A percentile compares a stretch with the other conserved stretches of the same genome.
These are phyloP conservation scores for Colletotrichum plurivorum DNA, from an alignment of 2,329 filamentous ascomycete genomes.

Conservation along the genomic window DNA sequence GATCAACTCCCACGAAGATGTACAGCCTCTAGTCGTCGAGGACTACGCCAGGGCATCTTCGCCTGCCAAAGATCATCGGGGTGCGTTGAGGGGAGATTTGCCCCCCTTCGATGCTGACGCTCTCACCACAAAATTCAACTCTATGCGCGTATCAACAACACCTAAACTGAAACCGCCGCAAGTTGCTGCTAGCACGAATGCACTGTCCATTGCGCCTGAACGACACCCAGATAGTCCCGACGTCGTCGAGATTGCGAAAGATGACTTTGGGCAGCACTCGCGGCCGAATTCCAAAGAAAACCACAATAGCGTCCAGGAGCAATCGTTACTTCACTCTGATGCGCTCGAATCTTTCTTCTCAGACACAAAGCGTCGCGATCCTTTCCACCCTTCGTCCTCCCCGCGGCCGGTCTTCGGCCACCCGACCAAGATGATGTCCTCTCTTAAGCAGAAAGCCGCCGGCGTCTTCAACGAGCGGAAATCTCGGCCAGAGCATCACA, in stretches of 20 bases:
- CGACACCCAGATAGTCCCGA: conserved; percentile 30
- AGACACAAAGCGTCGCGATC: conserved; percentile 30
- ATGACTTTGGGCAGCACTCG: conserved; percentile 20
- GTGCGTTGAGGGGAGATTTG: conserved; percentile 41
- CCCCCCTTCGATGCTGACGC: conserved; percentile 35
- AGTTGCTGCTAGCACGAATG: conserved; percentile 15
- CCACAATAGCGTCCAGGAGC: conserved; percentile 23
- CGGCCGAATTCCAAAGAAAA: conserved; percentile 21
- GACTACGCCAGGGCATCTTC: conserved; percentile 27
- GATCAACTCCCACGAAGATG: conserved; percentile 50
- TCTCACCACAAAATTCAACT: conserved; percentile 38
- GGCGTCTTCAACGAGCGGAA: conserved; percentile 68
- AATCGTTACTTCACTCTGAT: conserved; percentile 39
- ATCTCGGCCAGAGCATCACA: conserved; percentile 71
- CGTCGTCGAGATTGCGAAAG: conserved; percentile 35
- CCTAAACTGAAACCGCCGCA: conserved; percentile 17
- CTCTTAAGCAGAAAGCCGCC: conserved; percentile 69
- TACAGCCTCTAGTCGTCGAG: conserved; percentile 45
- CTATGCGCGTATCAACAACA: conserved; percentile 39
- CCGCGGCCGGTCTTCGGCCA: conserved; percentile 53
- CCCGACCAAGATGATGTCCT: conserved; percentile 60
- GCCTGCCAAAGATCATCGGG: conserved; percentile 31
- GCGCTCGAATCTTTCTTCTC: conserved; percentile 40
- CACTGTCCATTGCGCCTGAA: conserved; percentile 18
- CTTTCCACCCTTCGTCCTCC: conserved; percentile 40